These are phyloP conservation scores for Fulvia fulva DNA, from an alignment of 2,329 filamentous ascomycete species.

Conservation along the genomic window DNA sequence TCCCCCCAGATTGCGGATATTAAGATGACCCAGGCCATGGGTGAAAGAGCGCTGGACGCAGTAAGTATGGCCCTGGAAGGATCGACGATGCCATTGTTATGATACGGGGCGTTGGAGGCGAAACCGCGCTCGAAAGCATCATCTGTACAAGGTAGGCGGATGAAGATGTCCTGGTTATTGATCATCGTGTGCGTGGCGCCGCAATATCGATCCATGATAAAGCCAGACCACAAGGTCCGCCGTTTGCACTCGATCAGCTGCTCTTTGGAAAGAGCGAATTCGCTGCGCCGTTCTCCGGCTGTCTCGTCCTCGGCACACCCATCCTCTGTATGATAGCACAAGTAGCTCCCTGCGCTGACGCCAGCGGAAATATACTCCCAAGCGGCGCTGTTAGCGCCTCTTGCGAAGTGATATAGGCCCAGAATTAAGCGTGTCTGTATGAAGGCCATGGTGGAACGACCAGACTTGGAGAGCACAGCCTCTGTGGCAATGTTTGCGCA, in stretches of 20 bases:
- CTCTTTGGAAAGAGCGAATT: conserved; percentile 28
- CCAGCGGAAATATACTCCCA: conserved; percentile 63
- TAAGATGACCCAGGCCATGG: conserved; percentile 60
- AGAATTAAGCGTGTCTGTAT: conserved; percentile 66
- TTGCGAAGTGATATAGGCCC: conserved; percentile 61
- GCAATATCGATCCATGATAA: conserved; percentile 64
- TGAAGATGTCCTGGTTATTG: conserved; percentile 61
- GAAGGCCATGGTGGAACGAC: conserved; percentile 57
- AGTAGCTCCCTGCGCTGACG: conserved; percentile 56
- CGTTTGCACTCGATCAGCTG: conserved; percentile 62
- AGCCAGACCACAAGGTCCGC: conserved; percentile 69
- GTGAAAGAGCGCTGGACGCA: conserved; percentile 41
- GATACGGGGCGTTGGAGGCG: conserved; percentile 57
- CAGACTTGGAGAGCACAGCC: conserved; percentile 50
- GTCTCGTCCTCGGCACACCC: conserved; percentile 30
- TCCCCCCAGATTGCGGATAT: conserved; percentile 64
- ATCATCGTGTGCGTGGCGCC: conserved; percentile 51
- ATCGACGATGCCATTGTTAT: conserved; percentile 51
- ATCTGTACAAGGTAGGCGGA: conserved; percentile 61
- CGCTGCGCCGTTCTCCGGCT: conserved; percentile 10
- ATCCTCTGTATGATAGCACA: conserved; percentile 56
- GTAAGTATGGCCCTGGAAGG: conserved; percentile 32
- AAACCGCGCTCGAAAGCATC: conserved; percentile 59
- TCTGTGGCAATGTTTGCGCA: conserved; percentile 56
- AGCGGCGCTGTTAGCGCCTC: conserved; percentile 55